Conservation (phyloP, 1,284 basidiomycete species). For the Ceratobasidium sp. region DNA sequence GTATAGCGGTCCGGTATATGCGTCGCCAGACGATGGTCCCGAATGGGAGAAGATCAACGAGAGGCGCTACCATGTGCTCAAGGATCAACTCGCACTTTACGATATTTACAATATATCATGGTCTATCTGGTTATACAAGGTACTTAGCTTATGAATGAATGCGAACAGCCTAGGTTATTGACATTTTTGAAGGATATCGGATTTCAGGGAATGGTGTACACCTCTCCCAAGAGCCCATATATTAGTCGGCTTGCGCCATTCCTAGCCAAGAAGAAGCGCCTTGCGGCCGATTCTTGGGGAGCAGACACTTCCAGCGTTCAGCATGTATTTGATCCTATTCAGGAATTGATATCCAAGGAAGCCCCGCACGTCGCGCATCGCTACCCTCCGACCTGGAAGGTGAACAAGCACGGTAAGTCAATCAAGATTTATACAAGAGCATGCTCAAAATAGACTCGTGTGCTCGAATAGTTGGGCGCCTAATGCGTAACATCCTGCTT, state of each 20-base stretch:
- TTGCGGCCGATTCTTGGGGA: conserved; percentile 51
- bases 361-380: conserved; percentile 46
- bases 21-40: conserved; percentile 46
- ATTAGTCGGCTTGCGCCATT: conserved; percentile 46
- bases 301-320: conserved; percentile 43
- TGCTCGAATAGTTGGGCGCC: conserved; percentile 55
- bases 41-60: conserved; percentile 54
- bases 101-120: conserved; percentile 49
- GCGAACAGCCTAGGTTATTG: not conserved
- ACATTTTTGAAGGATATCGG: conserved; percentile 48
- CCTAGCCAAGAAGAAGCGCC: conserved; percentile 47
- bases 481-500: conserved; percentile 68
- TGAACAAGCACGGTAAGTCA: conserved; percentile 25
- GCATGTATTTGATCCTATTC: conserved; percentile 49
- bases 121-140: conserved; percentile 56
- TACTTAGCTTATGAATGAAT: too few relatives aligned
- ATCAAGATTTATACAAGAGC: too few relatives aligned
- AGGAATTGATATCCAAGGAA: conserved; percentile 48
- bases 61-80: conserved; percentile 51
- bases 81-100: conserved; percentile 53
- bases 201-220: conserved; percentile 51
- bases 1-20: conserved; percentile 46
- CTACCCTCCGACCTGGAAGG: conserved; percentile 47
- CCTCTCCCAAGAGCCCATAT: conserved; percentile 48
- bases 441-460: not conserved